A percentile compares a stretch with the other conserved stretches of the same genome.
Evolutionary conservation across 768 basidiomycete species (phyloP).

Genomic region (Amanita exitialis): DNA sequence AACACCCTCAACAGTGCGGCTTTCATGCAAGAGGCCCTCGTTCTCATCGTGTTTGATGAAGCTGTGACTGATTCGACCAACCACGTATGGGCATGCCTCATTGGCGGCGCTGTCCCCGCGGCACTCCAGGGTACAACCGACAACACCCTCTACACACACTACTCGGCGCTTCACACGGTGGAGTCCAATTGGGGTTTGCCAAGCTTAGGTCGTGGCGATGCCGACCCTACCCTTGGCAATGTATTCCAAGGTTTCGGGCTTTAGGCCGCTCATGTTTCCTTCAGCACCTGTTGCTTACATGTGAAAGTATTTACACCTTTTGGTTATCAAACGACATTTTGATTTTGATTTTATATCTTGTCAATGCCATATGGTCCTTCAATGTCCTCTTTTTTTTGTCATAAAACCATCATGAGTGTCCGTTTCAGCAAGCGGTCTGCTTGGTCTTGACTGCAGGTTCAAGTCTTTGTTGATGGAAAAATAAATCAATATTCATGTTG

Average conservation of each 20-base stretch:
- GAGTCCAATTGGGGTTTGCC: conserved; percentile 53
- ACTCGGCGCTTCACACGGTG: conserved; percentile 44
- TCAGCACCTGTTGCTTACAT: too few relatives aligned
- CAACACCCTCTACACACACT: conserved; percentile 50
- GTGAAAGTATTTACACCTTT: too few relatives aligned
- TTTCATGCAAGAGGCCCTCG: conserved; percentile 43
- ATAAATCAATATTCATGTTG: too few relatives aligned
- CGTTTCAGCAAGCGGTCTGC: too few relatives aligned
- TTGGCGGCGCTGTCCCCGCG: conserved; percentile 34
- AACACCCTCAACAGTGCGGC: conserved; percentile 38
- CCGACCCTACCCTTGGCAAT: conserved; percentile 30
- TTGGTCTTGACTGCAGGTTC: too few relatives aligned
- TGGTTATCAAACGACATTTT: too few relatives aligned
- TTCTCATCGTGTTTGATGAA: conserved; percentile 58
- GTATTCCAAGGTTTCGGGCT: conserved; percentile 22
- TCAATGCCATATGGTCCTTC: too few relatives aligned
- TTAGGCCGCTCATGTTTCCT: too few relatives aligned
- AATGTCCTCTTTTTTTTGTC: too few relatives aligned
- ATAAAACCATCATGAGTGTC: too few relatives aligned
- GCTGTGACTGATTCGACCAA: conserved; percentile 31
- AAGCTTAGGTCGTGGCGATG: conserved; percentile 48
- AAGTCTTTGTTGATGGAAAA: too few relatives aligned
- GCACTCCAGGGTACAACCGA: conserved; percentile 34
- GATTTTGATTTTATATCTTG: too few relatives aligned
- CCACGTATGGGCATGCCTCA: conserved; percentile 30